phyloP scores from a whole-genome alignment of 2,329 filamentous ascomycete genomes.

The Aspergillus ochraceus region DNA sequence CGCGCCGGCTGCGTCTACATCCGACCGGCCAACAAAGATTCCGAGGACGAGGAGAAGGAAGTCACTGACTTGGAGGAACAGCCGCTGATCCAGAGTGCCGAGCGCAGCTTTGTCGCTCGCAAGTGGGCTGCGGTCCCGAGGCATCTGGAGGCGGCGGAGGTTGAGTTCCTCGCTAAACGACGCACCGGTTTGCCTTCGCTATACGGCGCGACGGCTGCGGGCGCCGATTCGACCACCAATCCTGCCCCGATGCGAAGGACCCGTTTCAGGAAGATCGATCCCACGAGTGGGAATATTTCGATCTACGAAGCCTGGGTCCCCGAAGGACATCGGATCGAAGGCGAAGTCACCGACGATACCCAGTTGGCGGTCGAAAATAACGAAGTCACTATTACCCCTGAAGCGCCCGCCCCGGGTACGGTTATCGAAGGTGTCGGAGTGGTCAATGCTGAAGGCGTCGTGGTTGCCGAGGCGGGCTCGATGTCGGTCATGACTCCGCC shows the following conservation, averaged over 20 bases:
- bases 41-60: conserved; percentile 39
- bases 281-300: conserved; percentile 73
- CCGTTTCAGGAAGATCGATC: conserved; percentile 75
- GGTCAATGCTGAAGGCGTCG: conserved; percentile 61
- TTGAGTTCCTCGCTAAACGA: conserved; percentile 63
- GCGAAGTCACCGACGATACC: conserved; percentile 69
- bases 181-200: conserved; percentile 59
- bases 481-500: conserved; percentile 49
- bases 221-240: conserved; percentile 29
- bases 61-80: conserved; percentile 36
- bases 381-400: conserved; percentile 33
- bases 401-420: conserved; percentile 56
- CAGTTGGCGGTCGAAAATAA: conserved; percentile 47
- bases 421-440: conserved; percentile 60
- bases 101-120: conserved; percentile 55
- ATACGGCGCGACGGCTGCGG: conserved; percentile 38
- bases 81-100: conserved; percentile 27
- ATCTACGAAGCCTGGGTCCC: conserved; percentile 80
- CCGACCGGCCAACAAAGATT: conserved; percentile 54
- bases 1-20: conserved; percentile 77
- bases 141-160: conserved; percentile 58
- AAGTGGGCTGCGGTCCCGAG: conserved; percentile 60
- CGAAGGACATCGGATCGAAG: conserved; percentile 76
- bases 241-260: conserved; percentile 69
- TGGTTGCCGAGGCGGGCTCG: conserved; percentile 53